Evolutionary conservation across 768 basidiomycete genomes (phyloP).

Genomic region (Phlebiopsis flavidoalba): DNA sequence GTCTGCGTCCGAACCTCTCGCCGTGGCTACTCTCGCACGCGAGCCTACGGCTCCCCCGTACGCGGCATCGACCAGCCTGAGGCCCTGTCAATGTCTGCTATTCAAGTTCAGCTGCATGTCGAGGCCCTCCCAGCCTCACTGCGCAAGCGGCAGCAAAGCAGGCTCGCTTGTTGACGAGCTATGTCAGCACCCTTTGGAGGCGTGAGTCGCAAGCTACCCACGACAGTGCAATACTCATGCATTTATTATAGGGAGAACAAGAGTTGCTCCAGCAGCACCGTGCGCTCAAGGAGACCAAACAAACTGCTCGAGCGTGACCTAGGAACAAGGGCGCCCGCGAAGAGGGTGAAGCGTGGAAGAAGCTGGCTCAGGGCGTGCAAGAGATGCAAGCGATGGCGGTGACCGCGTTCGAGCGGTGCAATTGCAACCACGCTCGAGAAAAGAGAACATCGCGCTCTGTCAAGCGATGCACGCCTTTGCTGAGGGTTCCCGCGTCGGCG

Average conservation of each 20-base stretch:
- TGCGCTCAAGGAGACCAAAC: background rate
- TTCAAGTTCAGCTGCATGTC: slow-evolving; percentile 1
- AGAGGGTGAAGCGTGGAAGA: slow-evolving; percentile 9
- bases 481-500: slow-evolving; percentile 6
- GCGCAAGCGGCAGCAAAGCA: slow-evolving; percentile 1
- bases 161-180: background rate
- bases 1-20: background rate
- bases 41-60: background rate
- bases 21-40: background rate
- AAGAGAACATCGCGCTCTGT: slow-evolving; percentile 18
- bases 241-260: background rate
- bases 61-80: background rate
- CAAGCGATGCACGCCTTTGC: slow-evolving; percentile 16
- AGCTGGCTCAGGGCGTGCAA: slow-evolving; percentile 12
- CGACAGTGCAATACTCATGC: background rate
- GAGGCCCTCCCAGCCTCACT: background rate
- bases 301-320: slow-evolving; percentile 1
- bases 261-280: slow-evolving; percentile 5
- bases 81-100: background rate
- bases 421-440: slow-evolving; percentile 19
- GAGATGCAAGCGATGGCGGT: slow-evolving; percentile 17
- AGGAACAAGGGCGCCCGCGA: background rate
- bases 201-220: background rate
- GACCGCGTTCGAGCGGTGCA: slow-evolving; percentile 17
- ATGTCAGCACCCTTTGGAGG: background rate